Evolutionary conservation across 169 alveolate genomes (phyloP), one percentile per base, ranked within the genome.

Genomic region (Ichthyophthirius multifiliis): DNA sequence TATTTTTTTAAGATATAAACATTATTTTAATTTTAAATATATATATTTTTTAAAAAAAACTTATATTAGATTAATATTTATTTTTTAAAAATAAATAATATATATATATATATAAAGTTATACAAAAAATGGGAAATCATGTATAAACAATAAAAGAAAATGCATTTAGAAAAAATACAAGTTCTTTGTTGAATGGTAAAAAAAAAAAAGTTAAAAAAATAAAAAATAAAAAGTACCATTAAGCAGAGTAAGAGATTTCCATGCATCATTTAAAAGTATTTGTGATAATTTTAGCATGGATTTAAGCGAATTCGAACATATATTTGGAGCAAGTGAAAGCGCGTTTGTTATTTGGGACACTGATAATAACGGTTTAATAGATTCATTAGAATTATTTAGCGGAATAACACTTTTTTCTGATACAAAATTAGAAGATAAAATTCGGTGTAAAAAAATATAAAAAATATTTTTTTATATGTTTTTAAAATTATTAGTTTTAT

Each of bases 341-440:
- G 90, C 95, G 7, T 90, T 90, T 48, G 92, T 82, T 37, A 90
- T 90, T 62, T 90, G 90, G 90, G 95, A 90, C 64, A 82, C 93
- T 1, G 95, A 90, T 80, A 85, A 86, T 32, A 90, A 90, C 85
- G 95, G 95, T 20, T 80, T 90, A 18, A 87, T 90, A n/a, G 95
- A 90, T 75, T 74, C 89, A 12, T 48, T 86, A n/a, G 95, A 90
- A 67, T 43, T 90, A 44, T 90, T 90, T 80, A 43, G 89, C 15
- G 95, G 95, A 12, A 73, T 90, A 9, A 82, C 86, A 27, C 64
- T 90, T 37, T 90, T 90, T 62, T 78, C 92, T 44, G 95, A 87
- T 47, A 77, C 93, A 16, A 90, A 83, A 80, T 89, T 91, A 12
- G 95, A 90, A 47, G 95, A 90, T 62, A 90, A 90, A 47, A 85